Percentiles rank a stretch among this genome's conserved stretches.
phyloP scores from a whole-genome alignment of 2,329 filamentous ascomycete genomes.

The Claviceps pazoutovae region DNA sequence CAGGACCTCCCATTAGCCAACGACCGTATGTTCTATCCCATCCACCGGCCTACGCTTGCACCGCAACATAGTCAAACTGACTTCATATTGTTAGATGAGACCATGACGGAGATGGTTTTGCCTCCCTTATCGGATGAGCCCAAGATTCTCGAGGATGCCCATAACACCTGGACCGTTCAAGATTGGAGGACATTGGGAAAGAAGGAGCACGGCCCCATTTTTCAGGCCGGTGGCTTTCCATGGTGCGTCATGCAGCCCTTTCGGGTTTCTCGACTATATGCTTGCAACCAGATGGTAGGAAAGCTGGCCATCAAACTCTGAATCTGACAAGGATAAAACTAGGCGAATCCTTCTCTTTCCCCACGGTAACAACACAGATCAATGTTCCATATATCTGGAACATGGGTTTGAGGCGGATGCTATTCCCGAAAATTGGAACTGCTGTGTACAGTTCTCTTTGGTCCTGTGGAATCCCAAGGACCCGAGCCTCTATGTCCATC shows the following conservation, averaged over 20 bases:
- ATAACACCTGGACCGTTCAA: constrained; percentile 77
- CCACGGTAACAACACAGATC: constrained; percentile 85
- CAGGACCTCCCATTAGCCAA: constrained; percentile 35
- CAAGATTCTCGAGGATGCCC: constrained; percentile 60
- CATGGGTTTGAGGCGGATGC: constrained; percentile 69
- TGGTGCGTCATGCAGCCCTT: constrained; percentile 43
- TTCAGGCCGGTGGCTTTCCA: constrained; percentile 73
- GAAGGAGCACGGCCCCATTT: constrained; percentile 77
- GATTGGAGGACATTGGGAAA: constrained; percentile 64
- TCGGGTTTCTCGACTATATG: neutral
- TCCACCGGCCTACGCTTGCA: constrained; percentile 1
- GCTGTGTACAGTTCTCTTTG: constrained; percentile 87
- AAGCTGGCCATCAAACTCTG: neutral
- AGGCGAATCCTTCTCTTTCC: constrained; percentile 95
- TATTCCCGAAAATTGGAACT: constrained; percentile 86
- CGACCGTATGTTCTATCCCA: constrained; percentile 31
- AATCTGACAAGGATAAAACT: neutral
- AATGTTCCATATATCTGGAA: constrained; percentile 90
- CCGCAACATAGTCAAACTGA: neutral
- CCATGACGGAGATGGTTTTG: constrained; percentile 71
- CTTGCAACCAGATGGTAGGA: neutral
- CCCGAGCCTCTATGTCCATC: constrained; percentile 69
- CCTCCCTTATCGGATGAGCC: constrained; percentile 61
- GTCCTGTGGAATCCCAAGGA: constrained; percentile 92
- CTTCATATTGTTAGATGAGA: constrained; percentile 45